Base-by-base conservation (phyloP, 495 filamentous ascomycete genomes). In the Aspergillus bridgeri region DNA sequence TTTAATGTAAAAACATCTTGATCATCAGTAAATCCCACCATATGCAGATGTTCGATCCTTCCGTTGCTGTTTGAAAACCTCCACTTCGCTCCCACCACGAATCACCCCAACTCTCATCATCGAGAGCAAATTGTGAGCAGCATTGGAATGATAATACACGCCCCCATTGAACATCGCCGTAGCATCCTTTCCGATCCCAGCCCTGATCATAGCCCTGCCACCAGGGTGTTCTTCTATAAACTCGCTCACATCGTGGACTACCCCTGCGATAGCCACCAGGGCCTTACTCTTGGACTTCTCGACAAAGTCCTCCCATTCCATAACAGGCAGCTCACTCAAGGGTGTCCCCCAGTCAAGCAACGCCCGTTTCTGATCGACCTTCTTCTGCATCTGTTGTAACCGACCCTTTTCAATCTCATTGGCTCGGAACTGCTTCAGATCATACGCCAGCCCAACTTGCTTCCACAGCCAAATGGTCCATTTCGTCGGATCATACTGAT, bases 401-500 rank as follows among this genome's bases (percentile, higher is more conserved):
- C 91, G 86, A 62, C 90, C 90, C 82, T 96, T 96, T 77, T 96
- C 90, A 60, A 96, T 96, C 73, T 96, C 91, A 73, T 95, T 95
- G 68, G 82, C 73, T 65, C 86, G 86, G 83, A 95, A 96, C 65
- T 90, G 82, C 82, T 96, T 96, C 25, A 96, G 81, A 68, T 94
- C 86, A 69, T 86, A 91, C 59, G 91, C 91, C 57, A 96, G 81
- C 45, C 91, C 91, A 33, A 95, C 74, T 71, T 89, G 82, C 82
- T 92, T 92, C 86, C 85, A 90, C 60, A 79, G 63, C 86, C 86
- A 91, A 79, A 96, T 96, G 67, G 70, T 79, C 90, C 91, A 95
- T 77, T 96, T 96, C 64, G 91, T 96, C n/a, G 90, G 90, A 75
- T 96, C 91, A 65, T 95, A 95, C 74, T 96, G 91, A 74, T 84